Base-by-base conservation (phyloP, 2,329 filamentous ascomycete genomes). In the Fusarium ambrosium region DNA sequence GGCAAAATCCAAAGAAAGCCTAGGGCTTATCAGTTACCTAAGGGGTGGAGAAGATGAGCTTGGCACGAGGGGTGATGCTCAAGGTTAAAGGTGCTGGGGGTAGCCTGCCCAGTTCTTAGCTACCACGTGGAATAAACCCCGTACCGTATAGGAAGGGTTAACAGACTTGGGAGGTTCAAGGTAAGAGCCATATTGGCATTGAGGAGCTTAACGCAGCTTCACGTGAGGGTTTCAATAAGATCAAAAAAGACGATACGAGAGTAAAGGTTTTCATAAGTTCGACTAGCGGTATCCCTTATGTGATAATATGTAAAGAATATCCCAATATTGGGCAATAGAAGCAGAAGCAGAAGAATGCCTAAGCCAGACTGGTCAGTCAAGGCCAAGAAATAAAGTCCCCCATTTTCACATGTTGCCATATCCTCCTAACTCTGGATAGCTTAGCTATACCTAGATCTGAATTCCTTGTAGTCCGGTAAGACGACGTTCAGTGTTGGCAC, bases 401-500 rank as follows among this genome's bases (percentile, higher is more conserved):
- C 22, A 9, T 24, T 27, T 48, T 24, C 4, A 24, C 9, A 11
- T 48, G 8, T 24, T 11, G 8, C 10, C 9, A 13, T 13, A 10
- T 18, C 48, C 48, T 13, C 48, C 1, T 10, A 29, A 11, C 27
- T 48, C 22, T 24, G 5, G 8, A 27, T 6, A 27, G 10, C 5
- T 7, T 29, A 14, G 6, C 27, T 1, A 13, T 20, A n/a, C 18
- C 48, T 53, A 53, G 27, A 53, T 53, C 18, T 53, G 48, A 4
- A 53, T 53, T 8, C 53, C 53, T 18, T 58, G n/a, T 1, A 58
- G 32, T 20, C 53, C 53, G 0, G 8, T 8, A 8, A 85, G 77
- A 20, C 83, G 83, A 71, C 79, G 80, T 80, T 85, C 83, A 56
- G 70, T 79, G 88, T 95, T 95, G 82, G 89, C 85, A 79, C 93